These are phyloP conservation scores for Aulographum hederae DNA, from an alignment of 2,329 filamentous ascomycete genomes.

Conservation along the genomic window DNA sequence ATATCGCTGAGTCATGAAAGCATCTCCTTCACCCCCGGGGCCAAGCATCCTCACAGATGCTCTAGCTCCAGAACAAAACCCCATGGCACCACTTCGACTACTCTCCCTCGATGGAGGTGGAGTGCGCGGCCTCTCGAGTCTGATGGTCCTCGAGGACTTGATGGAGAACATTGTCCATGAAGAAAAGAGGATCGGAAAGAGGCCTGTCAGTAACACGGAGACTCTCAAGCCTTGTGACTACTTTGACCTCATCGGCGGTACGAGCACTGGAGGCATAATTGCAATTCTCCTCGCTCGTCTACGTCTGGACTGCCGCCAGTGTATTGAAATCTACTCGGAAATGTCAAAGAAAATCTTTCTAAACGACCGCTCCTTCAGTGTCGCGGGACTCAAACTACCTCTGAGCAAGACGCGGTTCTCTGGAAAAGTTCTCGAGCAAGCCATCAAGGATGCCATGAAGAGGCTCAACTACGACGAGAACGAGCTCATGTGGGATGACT, in stretches of 20 bases:
- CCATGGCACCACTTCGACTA: too few relatives aligned
- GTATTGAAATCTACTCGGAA: constrained; percentile 18
- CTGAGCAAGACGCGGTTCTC: constrained; percentile 18
- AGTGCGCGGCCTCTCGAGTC: not conserved
- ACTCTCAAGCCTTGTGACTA: not conserved
- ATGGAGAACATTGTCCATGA: not conserved
- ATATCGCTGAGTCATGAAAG: too few relatives aligned
- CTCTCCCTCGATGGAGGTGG: not conserved
- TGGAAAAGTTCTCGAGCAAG: constrained; percentile 16
- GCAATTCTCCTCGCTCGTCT: too few relatives aligned
- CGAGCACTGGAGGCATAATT: not conserved
- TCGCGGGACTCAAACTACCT: constrained; percentile 17
- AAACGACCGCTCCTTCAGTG: constrained; percentile 16
- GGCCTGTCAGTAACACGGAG: too few relatives aligned
- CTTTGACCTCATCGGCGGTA: not conserved
- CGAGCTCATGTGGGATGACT: constrained; percentile 22
- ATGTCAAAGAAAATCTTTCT: constrained; percentile 19
- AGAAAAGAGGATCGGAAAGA: not conserved
- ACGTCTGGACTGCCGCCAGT: constrained; percentile 17
- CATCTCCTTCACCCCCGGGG: too few relatives aligned
- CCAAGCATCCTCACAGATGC: too few relatives aligned
- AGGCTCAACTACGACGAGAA: constrained; percentile 15
- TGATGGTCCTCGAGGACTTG: not conserved
- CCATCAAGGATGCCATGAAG: constrained; percentile 16
- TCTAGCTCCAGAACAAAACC: too few relatives aligned